phyloP scores from a whole-genome alignment of 441 rosid genomes.

The Brassica balearica region DNA sequence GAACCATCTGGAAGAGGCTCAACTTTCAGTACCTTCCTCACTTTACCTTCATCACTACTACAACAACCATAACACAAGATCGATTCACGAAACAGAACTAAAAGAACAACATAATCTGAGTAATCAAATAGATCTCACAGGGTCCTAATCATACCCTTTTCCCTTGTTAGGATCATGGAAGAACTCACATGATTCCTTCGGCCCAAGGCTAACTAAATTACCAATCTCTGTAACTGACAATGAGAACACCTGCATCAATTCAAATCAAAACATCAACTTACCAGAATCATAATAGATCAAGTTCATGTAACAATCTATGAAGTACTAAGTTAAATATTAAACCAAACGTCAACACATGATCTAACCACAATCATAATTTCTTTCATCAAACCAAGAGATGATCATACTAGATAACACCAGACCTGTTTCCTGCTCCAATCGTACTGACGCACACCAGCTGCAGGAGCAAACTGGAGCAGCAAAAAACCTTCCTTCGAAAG shows the following conservation, averaged over 20 bases:
- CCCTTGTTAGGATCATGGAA: conserved; percentile 91
- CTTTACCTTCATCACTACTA: conserved; percentile 89
- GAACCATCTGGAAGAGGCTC: conserved; percentile 97
- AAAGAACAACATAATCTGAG: background rate
- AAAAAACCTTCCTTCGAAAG: conserved; percentile 73
- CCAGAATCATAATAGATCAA: conserved; percentile 18
- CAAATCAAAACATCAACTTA: conserved; percentile 31
- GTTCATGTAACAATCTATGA: no score
- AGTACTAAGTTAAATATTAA: no score
- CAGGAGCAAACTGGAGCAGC: conserved; percentile 90
- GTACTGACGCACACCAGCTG: conserved; percentile 73
- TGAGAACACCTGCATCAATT: conserved; percentile 70
- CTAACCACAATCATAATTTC: conserved; percentile 2
- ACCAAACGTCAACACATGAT: conserved; percentile 19
- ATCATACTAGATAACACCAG: background rate
- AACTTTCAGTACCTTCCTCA: conserved; percentile 89
- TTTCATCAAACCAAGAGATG: conserved; percentile 8
- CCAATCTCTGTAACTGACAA: conserved; percentile 88
- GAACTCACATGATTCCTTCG: conserved; percentile 83
- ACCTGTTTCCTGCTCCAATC: conserved; percentile 98
- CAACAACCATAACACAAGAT: conserved; percentile 17
- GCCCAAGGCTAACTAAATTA: conserved; percentile 69
- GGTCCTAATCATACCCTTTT: conserved; percentile 60
- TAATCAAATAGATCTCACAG: background rate
- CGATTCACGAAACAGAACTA: conserved; percentile 1